phyloP scores from a whole-genome alignment of 768 basidiomycete genomes.

The Termitomyces sp. region DNA sequence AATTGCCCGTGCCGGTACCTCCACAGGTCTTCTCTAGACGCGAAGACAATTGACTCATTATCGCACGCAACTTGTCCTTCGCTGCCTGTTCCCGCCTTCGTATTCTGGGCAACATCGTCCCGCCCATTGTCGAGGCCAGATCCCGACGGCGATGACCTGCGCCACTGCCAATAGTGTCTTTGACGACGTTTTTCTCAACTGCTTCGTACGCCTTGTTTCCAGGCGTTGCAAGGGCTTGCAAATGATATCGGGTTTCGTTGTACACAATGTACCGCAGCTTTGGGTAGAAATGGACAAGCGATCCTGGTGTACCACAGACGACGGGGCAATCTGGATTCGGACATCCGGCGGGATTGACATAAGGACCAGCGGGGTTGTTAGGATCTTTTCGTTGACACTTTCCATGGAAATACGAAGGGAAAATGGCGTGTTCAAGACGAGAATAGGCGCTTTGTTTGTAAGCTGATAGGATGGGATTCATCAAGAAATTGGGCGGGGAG shows the following conservation, averaged over 20 bases:
- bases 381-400: constrained; percentile 55
- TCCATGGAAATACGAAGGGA: constrained; percentile 69
- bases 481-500: constrained; percentile 21
- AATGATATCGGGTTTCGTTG: constrained; percentile 29
- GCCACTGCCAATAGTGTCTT: constrained; percentile 5
- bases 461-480: constrained; percentile 39
- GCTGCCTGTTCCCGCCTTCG: constrained; percentile 6
- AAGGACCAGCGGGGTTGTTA: constrained; percentile 7
- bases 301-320: constrained; percentile 80
- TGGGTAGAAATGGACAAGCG: constrained; percentile 62
- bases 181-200: constrained; percentile 35
- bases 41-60: constrained; percentile 26
- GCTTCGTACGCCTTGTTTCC: constrained; percentile 34
- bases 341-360: constrained; percentile 57
- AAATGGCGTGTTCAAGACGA: constrained; percentile 50
- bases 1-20: constrained; percentile 22
- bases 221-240: constrained; percentile 29
- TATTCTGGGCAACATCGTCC: constrained; percentile 9
- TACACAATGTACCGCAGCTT: constrained; percentile 44
- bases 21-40: constrained; percentile 40
- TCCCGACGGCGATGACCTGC: constrained; percentile 2
- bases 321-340: constrained; percentile 77
- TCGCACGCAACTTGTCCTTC: constrained; percentile 16
- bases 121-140: constrained; percentile 10
- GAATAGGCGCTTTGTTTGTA: constrained; percentile 40